Evolutionary conservation across 2,329 filamentous ascomycete genomes (phyloP).

Genomic region (Colletotrichum siamense): DNA sequence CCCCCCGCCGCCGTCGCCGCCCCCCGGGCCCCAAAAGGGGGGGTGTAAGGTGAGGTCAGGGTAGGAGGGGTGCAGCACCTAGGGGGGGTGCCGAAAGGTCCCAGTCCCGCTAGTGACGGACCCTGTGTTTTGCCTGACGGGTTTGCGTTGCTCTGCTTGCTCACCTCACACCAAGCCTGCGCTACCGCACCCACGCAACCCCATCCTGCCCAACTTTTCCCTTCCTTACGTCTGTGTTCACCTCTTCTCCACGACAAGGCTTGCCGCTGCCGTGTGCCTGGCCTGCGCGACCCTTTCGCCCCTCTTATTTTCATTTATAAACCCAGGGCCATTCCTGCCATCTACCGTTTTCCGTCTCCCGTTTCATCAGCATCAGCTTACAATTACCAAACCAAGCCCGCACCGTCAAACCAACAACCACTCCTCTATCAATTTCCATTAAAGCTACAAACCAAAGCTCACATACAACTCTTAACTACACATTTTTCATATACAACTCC

Average conservation of each 20-base stretch:
- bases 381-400: neutral
- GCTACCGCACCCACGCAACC: neutral
- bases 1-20: neutral
- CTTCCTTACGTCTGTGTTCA: constrained; percentile 12
- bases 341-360: constrained; percentile 12
- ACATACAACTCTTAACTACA: neutral
- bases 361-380: constrained; percentile 18
- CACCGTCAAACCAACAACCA: neutral
- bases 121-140: constrained; percentile 20
- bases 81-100: neutral
- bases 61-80: neutral
- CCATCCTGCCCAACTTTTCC: constrained; percentile 17
- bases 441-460: neutral
- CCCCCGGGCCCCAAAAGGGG: neutral
- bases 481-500: neutral
- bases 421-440: neutral
- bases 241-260: constrained; percentile 20
- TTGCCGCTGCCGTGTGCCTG: neutral
- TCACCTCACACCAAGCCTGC: neutral
- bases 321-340: constrained; percentile 14
- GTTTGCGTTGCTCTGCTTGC: neutral
- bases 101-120: constrained; percentile 8
- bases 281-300: constrained; percentile 2
- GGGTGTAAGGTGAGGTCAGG: neutral
- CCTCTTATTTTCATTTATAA: constrained; percentile 24